Base-by-base conservation (phyloP, 331 rosid genomes). In the Acacia concinna region DNA sequence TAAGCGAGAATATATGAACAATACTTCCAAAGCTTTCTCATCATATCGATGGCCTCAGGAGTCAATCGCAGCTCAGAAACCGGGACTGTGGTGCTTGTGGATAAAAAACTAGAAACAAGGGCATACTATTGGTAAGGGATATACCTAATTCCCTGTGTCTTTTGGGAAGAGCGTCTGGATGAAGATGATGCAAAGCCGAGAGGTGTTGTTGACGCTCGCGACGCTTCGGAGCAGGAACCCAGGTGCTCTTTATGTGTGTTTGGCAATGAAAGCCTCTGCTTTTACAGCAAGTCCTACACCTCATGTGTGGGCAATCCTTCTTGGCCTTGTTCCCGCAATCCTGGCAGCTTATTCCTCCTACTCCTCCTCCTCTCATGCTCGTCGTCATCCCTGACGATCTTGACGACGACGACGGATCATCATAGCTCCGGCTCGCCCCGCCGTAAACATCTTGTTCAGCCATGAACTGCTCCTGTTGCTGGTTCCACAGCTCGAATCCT, bases 251-350 rank as follows among this genome's bases (percentile, higher is more conserved):
- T 0, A 95, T 84, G 63, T 95, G 99, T 21, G 99, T 95, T 37
- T 84, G 85, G 73, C 99, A 95, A 0, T 92, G 88, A 31, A 82
- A 89, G 20, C 99, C 99, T 12, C 99, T 92, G 88, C 96, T 92
- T 71, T 92, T 94, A 49, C 98, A 94, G 78, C 98, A 94, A 64
- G 97, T 94, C 77, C 98, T 85, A 84, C 98, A 94, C 81, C 98
- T 72, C 93, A 88, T 84, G 81, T 94, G 96, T 43, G 84, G 82
- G 83, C 98, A 94, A 64, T 94, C 97, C 70, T 94, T 94, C 84
- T 94, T 94, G 0, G 98, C 97, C 65, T 94, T 97, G 87, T 94
- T 94, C 12, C 98, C 98, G n/a, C 98, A 94, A 66, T 94, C 98
- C 49, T 92, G 97, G 73, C 98, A 94, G 74, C 93, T 92, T 49